Evolutionary conservation across 202 grass and related monocot genomes (phyloP), one percentile per base, ranked within the genome.

Genomic region (Carex sylvatica): DNA sequence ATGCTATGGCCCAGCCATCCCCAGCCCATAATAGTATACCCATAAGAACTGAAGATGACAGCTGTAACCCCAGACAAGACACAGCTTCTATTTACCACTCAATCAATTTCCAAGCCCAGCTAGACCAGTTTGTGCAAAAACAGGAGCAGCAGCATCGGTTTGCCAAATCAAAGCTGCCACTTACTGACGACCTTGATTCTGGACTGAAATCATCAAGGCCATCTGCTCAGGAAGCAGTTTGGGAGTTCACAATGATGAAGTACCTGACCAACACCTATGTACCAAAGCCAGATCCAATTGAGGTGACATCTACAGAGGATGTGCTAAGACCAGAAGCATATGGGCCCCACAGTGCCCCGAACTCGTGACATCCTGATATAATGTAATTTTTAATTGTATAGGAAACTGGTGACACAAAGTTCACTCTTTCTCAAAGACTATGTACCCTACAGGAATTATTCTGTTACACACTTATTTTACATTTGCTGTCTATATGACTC

Each of bases 51-150:
- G 74, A 77, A 59, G 54, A 56, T 36, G 8, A 18, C 26, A 28
- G 28, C 28, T 28, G 28, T 28, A 28, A 28, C 28, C 28, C 28
- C 28, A 28, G 28, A 28, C 28, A 28, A 28, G 28, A 2, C 28
- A 59, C 52, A 28, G 73, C 80, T 66, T 92, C 73, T 59, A 42
- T 80, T 33, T 85, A 88, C 60, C 80, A 83, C 74, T 83, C 86
- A 72, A 94, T 97, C 23, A 88, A 94, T 85, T 94, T 96, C 71
- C 81, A 87, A 84, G 79, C 89, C 55, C 80, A 82, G 70, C 87
- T 99, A 78, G 88, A 92, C 82, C 87, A 92, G 65, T 97, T 97
- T 84, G 89, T 83, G 79, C 62, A 89, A 30, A 97, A 85, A 87
- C 93, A 94, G 76, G 81, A 86, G 79, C 85, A 84, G n/a, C 93